A percentile compares a stretch with the other conserved stretches of the same genome.
These are phyloP conservation scores for Amanita pseudoporphyria DNA, from an alignment of 768 basidiomycete genomes.

Conservation along the genomic window DNA sequence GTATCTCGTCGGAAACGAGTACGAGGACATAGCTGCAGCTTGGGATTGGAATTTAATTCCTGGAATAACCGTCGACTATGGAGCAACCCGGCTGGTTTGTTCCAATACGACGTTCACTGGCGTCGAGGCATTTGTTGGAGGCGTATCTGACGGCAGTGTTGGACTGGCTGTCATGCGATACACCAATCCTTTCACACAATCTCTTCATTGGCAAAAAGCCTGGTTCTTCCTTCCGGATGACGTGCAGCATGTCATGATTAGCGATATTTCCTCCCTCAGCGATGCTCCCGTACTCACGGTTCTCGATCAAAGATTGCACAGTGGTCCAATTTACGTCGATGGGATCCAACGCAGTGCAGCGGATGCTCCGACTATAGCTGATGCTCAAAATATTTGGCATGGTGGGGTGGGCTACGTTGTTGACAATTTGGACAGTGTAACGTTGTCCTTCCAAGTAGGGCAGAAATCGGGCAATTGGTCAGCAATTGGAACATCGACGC, in stretches of 20 bases:
- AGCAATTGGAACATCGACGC: conserved; percentile 50
- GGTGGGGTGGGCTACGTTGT: conserved; percentile 56
- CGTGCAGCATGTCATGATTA: conserved; percentile 53
- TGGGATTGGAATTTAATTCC: conserved; percentile 79
- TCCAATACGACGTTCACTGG: conserved; percentile 32
- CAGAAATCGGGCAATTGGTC: conserved; percentile 51
- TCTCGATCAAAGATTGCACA: conserved; percentile 51
- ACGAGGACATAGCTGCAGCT: conserved; percentile 60
- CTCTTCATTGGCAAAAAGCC: conserved; percentile 54
- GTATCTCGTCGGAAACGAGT: conserved; percentile 57
- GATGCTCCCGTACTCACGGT: conserved; percentile 47
- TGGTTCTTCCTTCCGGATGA: conserved; percentile 68
- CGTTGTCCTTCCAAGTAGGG: conserved; percentile 31
- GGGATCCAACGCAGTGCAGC: conserved; percentile 10
- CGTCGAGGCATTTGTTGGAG: conserved; percentile 53
- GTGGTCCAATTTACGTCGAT: conserved; percentile 34
- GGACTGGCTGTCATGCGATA: conserved; percentile 60
- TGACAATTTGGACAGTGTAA: conserved; percentile 22
- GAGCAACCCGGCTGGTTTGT: conserved; percentile 43
- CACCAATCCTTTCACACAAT: conserved; percentile 48
- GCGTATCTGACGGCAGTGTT: conserved; percentile 44
- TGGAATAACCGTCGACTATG: conserved; percentile 60
- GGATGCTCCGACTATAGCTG: conserved; percentile 7
- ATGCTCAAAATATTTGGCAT: conserved; percentile 45
- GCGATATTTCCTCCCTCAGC: conserved; percentile 35